A percentile compares a stretch with the other conserved stretches of the same genome.
phyloP scores from a whole-genome alignment of 2,329 filamentous ascomycete genomes.

The Epichloe glyceriae region DNA sequence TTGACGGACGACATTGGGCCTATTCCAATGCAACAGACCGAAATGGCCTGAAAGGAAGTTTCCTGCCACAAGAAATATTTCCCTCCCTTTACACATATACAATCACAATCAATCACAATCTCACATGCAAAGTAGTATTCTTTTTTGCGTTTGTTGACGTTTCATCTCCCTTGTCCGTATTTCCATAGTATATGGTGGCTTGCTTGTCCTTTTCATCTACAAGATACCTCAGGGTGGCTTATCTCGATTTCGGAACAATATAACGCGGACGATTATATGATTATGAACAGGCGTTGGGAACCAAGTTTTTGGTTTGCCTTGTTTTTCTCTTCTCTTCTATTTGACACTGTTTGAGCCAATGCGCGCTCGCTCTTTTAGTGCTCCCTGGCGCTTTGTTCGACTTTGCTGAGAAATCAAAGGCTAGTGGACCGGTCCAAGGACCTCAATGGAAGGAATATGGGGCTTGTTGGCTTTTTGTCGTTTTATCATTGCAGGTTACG shows the following conservation, averaged over 20 bases:
- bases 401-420: not conserved
- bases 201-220: slow-evolving; percentile 6
- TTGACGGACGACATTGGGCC: slow-evolving; percentile 26
- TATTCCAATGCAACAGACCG: slow-evolving; percentile 19
- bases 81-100: not conserved
- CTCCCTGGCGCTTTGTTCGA: not conserved
- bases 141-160: not conserved
- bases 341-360: slow-evolving; percentile 1
- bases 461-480: slow-evolving; percentile 1
- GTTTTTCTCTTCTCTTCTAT: slow-evolving; percentile 1
- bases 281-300: slow-evolving; percentile 15
- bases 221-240: slow-evolving; percentile 19
- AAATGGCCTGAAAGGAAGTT: not conserved
- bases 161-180: not conserved
- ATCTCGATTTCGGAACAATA: slow-evolving; percentile 10
- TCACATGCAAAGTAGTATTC: not conserved
- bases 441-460: not conserved
- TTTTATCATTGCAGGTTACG: slow-evolving; percentile 1
- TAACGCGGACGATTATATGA: slow-evolving; percentile 12
- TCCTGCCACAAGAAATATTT: no score
- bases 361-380: not conserved
- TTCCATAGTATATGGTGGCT: not conserved
- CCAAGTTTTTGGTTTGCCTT: slow-evolving; percentile 6
- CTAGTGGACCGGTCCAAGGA: not conserved
- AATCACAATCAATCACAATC: slow-evolving; percentile 3